These are phyloP conservation scores for Fusarium pseudograminearum DNA, from an alignment of 2,329 filamentous ascomycete species.

Conservation along the genomic window DNA sequence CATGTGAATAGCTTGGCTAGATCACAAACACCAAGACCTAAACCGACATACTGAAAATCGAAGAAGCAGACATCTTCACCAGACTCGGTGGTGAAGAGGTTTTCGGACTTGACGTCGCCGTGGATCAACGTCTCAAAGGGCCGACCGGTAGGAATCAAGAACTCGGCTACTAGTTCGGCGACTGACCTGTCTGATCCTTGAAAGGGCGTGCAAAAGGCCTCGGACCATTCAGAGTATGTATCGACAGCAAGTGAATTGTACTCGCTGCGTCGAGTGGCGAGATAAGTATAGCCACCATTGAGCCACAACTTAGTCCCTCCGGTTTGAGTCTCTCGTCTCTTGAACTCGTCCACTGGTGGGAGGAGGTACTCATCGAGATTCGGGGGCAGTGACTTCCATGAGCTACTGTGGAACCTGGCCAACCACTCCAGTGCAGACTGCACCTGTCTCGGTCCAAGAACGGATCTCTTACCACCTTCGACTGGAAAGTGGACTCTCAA, in stretches of 20 bases:
- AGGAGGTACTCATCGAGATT: constrained; percentile 56
- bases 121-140: constrained; percentile 70
- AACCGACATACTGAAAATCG: constrained; percentile 76
- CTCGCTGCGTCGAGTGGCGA: constrained; percentile 71
- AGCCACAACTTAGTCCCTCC: constrained; percentile 62
- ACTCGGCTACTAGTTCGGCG: constrained; percentile 65
- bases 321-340: constrained; percentile 41
- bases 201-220: constrained; percentile 58
- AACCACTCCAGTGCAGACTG: constrained; percentile 71
- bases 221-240: constrained; percentile 66
- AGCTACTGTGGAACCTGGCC: constrained; percentile 69
- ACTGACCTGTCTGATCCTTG: constrained; percentile 51
- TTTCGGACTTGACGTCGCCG: constrained; percentile 77
- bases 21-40: constrained; percentile 74
- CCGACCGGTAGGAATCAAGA: constrained; percentile 61
- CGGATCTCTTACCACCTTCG: constrained; percentile 64
- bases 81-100: constrained; percentile 67
- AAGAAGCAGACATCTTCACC: constrained; percentile 71
- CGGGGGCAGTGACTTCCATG: constrained; percentile 56
- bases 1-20: constrained; percentile 76
- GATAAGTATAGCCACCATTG: constrained; percentile 77
- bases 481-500: constrained; percentile 66
- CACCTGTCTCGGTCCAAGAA: constrained; percentile 62
- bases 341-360: constrained; percentile 67
- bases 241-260: constrained; percentile 62